phyloP scores from a whole-genome alignment of 495 filamentous ascomycete genomes.

The Trichoderma asperelloides region DNA sequence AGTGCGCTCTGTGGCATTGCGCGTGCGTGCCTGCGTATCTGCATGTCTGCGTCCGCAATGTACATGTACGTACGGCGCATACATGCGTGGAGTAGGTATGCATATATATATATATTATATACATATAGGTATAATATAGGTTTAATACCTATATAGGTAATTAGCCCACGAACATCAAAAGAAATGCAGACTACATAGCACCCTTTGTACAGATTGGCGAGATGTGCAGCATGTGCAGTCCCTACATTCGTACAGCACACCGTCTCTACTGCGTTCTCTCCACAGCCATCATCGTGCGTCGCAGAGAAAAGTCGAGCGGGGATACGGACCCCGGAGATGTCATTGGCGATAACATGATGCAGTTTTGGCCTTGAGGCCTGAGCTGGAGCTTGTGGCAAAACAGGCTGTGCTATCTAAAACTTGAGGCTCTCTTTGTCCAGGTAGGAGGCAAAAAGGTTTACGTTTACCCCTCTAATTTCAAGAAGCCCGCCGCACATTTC shows the following conservation, averaged over 20 bases:
- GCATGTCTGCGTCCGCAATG: background rate
- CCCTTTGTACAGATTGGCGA: background rate
- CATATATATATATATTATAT: too few relatives aligned
- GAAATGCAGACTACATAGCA: background rate
- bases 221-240: background rate
- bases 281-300: background rate
- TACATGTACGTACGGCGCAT: background rate
- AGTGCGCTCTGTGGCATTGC: background rate
- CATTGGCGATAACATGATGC: background rate
- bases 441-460: too few relatives aligned
- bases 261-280: background rate
- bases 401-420: too few relatives aligned
- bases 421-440: background rate
- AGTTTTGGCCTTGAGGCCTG: background rate
- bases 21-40: constrained; percentile 5
- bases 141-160: background rate
- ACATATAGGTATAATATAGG: background rate
- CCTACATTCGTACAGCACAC: background rate
- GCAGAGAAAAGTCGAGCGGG: background rate
- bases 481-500: too few relatives aligned
- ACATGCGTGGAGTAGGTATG: too few relatives aligned
- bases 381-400: background rate
- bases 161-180: background rate
- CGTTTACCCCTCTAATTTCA: too few relatives aligned
- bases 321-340: background rate